Evolutionary conservation across 129 eudicot genomes (phyloP).

Genomic region (Helianthus annuus): HanXRQr2.0-SUNRISE NC_035440.2:13557439-13557938

Average conservation of each 20-base stretch:
- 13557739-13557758: too few species aligned
- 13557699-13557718: too few species aligned
- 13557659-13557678: conserved; percentile 8
- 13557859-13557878: too few species aligned
- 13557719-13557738: too few species aligned
- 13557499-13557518: conserved; percentile 94
- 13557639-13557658: background rate
- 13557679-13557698: background rate
- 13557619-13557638: background rate
- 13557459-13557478: conserved; percentile 2
- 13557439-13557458: conserved; percentile 39
- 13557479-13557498: conserved; percentile 43
- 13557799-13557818: too few species aligned
- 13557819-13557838: too few species aligned
- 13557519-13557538: conserved; percentile 92
- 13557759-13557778: too few species aligned
- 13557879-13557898: too few species aligned
- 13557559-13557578: conserved; percentile 99
- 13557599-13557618: background rate
- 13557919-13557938: too few species aligned
- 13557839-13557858: too few species aligned
- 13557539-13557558: conserved; percentile 99
- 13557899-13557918: too few species aligned
- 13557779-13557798: too few species aligned
- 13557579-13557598: conserved; percentile 95